These are phyloP conservation scores for Xylogone sp. DNA, from an alignment of 2,329 filamentous ascomycete genomes.

Conservation along the genomic window DNA sequence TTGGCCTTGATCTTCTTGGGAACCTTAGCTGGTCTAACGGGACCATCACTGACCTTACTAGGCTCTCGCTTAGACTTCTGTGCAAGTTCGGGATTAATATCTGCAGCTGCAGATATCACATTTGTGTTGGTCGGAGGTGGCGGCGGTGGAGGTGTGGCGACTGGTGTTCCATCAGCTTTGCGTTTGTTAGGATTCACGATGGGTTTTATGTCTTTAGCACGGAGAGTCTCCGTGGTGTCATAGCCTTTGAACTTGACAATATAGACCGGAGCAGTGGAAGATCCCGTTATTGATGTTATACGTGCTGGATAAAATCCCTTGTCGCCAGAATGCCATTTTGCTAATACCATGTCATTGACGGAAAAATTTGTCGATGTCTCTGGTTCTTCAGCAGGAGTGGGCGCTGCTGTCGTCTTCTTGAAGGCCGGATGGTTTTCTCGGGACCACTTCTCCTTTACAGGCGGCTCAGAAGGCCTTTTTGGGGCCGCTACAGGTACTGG, in stretches of 20 bases:
- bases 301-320: constrained; percentile 87
- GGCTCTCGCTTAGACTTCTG: constrained; percentile 61
- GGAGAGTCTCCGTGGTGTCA: constrained; percentile 75
- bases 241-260: constrained; percentile 95
- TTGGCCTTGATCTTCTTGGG: constrained; percentile 88
- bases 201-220: constrained; percentile 79
- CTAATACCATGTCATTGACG: constrained; percentile 86
- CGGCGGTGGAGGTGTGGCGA: constrained; percentile 36
- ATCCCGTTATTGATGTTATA: constrained; percentile 92
- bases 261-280: constrained; percentile 85
- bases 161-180: constrained; percentile 76
- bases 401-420: constrained; percentile 53
- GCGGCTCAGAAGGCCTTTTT: constrained; percentile 42
- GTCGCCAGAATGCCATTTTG: constrained; percentile 88
- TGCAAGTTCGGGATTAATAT: constrained; percentile 62
- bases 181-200: constrained; percentile 71
- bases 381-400: constrained; percentile 43
- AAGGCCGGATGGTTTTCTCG: constrained; percentile 77
- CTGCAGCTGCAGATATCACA: constrained; percentile 34
- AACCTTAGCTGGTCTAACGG: constrained; percentile 60
- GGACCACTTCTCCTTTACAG: constrained; percentile 70
- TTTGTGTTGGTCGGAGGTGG: constrained; percentile 35
- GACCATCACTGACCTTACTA: constrained; percentile 57
- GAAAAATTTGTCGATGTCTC: constrained; percentile 60
- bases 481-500: constrained; percentile 33